A percentile compares a stretch with the other conserved stretches of the same genome.
Conservation (phyloP, 345 rosid species). For the Tarenaya hassleriana region DNA sequence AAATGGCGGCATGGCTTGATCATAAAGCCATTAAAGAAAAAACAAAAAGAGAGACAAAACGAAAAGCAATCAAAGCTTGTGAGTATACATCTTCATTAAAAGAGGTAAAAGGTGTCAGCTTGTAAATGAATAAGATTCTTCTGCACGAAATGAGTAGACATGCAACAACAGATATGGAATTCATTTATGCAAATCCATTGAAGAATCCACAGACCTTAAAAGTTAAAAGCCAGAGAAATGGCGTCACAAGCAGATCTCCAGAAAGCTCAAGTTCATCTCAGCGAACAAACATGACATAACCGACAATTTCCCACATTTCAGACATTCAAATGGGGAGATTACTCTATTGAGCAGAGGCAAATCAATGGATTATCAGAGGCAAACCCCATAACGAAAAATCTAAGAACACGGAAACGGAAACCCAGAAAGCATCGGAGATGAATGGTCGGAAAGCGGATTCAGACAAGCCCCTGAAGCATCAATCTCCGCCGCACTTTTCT, state of each 20-base stretch:
- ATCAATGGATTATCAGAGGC: not conserved
- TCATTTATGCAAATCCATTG: not conserved
- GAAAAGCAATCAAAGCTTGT: constrained; percentile 25
- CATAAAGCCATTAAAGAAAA: constrained; percentile 27
- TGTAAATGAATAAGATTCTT: constrained; percentile 20
- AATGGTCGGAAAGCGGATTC: constrained; percentile 19
- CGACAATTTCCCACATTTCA: constrained; percentile 22
- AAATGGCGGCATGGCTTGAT: constrained; percentile 27
- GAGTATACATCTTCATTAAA: constrained; percentile 4
- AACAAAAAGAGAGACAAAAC: constrained; percentile 38
- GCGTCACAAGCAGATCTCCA: constrained; percentile 37
- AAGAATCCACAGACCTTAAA: constrained; percentile 13
- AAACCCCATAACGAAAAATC: not conserved
- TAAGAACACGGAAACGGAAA: not conserved
- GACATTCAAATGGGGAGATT: constrained; percentile 32
- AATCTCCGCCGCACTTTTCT: constrained; percentile 39
- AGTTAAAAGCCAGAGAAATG: constrained; percentile 20
- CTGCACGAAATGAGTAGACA: constrained; percentile 20
- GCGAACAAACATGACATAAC: constrained; percentile 29
- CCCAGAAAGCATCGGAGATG: constrained; percentile 19
- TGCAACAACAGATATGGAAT: constrained; percentile 17
- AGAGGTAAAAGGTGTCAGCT: constrained; percentile 19
- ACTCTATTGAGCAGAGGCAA: constrained; percentile 18
- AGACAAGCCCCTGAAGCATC: constrained; percentile 27
- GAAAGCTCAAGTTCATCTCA: constrained; percentile 54